Evolutionary conservation across 768 basidiomycete species (phyloP), one percentile per base, ranked within the genome.

Genomic region (Arthromyces matolae): DNA sequence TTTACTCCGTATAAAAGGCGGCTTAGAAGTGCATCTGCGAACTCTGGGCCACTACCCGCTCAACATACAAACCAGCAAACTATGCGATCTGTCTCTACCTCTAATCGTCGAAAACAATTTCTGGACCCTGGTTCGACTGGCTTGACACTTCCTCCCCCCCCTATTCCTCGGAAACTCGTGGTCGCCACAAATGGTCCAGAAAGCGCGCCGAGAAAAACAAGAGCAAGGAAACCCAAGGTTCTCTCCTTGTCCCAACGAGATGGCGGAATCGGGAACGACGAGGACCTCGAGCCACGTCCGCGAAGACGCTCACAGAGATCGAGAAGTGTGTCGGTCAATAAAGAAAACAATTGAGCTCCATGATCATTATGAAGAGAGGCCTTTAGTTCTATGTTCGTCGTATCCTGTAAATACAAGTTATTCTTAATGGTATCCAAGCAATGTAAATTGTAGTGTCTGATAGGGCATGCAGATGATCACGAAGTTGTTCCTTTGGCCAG

Each of bases 1-100:
- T n/a, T n/a, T n/a, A 48, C 53, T 36, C 49, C 53, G 13, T 51
- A 51, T 22, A 51, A 45, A 25, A 51, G 51, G 42, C 53, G 49
- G 8, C 33, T 51, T n/a, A 32, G 53, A 31, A 55, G 50, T 20
- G 53, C 53, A 3, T 55, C 53, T 6, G 51, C 44, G 22, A 47
- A 48, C 20, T 40, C 46, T 20, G 33, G 27, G 16, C 33, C 53
- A 2, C 23, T 13, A 20, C n/a, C n/a, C n/a, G n/a, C n/a, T n/a
- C n/a, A 45, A 45, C 46, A 35, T 14, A 45, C 47, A 47, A 14
- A 43, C 25, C 4, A 25, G 23, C 37, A 35, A 12, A 13, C 33
- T 37, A 43, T 25, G n/a, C 42, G 53, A 22, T 20, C 29, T 23
- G 47, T 41, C 39, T 55, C 53, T 25, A 37, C 41, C n/a, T 44